phyloP scores from a whole-genome alignment of 768 basidiomycete species.

The Pseudohyphozyma bogoriensis region DNA sequence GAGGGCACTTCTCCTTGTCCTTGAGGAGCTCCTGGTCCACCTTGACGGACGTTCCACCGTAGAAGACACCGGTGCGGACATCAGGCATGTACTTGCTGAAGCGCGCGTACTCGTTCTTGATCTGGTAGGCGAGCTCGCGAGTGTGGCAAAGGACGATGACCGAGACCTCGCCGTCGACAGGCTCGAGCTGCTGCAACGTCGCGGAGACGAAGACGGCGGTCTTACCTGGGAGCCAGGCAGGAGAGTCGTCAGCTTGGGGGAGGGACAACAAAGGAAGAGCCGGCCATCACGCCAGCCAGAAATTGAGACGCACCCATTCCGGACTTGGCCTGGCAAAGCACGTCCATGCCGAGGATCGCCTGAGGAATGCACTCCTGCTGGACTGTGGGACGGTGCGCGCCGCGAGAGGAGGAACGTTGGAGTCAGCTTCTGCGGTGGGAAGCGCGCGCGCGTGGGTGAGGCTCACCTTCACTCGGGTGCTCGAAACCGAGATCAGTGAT shows the following conservation, averaged over 20 bases:
- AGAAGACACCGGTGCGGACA: constrained; percentile 94
- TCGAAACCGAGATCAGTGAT: constrained; percentile 99
- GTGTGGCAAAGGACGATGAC: constrained; percentile 98
- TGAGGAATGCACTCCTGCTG: constrained; percentile 99
- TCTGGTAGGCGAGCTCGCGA: constrained; percentile 97
- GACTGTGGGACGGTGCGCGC: constrained; percentile 47
- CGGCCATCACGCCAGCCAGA: background rate
- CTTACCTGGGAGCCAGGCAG: constrained; percentile 58
- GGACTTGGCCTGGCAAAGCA: constrained; percentile 98
- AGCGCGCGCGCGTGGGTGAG: background rate
- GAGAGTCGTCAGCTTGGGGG: background rate
- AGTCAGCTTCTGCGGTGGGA: background rate
- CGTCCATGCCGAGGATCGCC: constrained; percentile 98
- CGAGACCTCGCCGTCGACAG: constrained; percentile 93
- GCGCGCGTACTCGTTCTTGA: constrained; percentile 98
- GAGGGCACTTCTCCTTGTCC: constrained; percentile 94
- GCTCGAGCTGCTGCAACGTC: constrained; percentile 94
- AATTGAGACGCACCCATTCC: constrained; percentile 46
- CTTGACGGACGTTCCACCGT: constrained; percentile 86
- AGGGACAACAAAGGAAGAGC: background rate
- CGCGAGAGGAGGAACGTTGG: background rate
- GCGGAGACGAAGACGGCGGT: constrained; percentile 98
- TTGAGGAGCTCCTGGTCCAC: constrained; percentile 90
- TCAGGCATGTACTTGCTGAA: constrained; percentile 99
- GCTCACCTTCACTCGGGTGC: constrained; percentile 93